Base-by-base conservation (phyloP, 2,329 filamentous ascomycete genomes). In the Cladophialophora yegresii region DNA sequence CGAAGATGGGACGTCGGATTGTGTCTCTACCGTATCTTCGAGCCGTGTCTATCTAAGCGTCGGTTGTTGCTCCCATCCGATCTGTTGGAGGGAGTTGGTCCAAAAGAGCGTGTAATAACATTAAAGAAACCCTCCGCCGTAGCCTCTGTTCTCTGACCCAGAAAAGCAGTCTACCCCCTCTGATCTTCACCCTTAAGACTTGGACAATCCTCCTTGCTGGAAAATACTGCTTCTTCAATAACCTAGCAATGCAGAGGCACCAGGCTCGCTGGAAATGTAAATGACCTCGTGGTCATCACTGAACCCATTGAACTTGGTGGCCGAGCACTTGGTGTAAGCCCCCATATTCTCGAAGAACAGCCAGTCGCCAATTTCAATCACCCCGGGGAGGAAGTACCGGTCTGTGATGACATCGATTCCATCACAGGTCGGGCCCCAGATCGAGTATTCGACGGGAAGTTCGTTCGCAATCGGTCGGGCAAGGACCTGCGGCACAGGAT, bases 331-430 rank as follows among this genome's bases (percentile, higher is more conserved):
- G 72, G 95, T 98, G 79, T 99, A 99, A 26, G 95, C 93, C 61
- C 95, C 95, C 95, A 99, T 99, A 67, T 96, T 87, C 80, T 97
- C 92, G 78, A 99, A 99, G 81, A 96, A 99, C 61, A 99, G 84
- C 95, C 95, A 99, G 77, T 99, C 95, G 58, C 95, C 95, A 7
- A 96, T 91, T 74, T 97, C 89, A 50, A 99, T 81, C 54, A 89
- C 84, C 59, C 90, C 87, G 36, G 87, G 81, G 73, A 97, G 91
- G 67, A 84, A 85, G 77, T 90, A 91, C 75, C 88, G 90, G 76
- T 91, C 87, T 56, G 89, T 87, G 78, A 99, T 96, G 77, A 92
- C 90, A 79, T 99, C 95, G 73, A 99, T 98, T 66, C 95, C 93
- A 75, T 99, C 95, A 75, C 95, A 99, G 16, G 95, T 98, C 0